phyloP scores from a whole-genome alignment of 208 protist genomes.

The Balamuthia mandrillaris region DNA sequence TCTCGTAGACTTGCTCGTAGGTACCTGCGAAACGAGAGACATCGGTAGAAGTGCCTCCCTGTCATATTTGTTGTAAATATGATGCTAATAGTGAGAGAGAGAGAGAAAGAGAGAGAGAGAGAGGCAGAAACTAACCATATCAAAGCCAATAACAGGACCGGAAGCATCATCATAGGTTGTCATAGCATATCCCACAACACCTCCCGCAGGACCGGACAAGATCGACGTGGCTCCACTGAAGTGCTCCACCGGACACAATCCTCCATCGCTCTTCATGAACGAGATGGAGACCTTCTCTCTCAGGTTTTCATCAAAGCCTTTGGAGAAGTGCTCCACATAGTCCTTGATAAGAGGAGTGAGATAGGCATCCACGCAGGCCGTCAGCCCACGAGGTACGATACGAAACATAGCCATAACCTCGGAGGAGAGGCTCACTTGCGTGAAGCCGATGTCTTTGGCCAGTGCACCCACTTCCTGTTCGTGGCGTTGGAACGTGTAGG shows the following conservation, averaged over 20 bases:
- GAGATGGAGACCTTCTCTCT: constrained; percentile 38
- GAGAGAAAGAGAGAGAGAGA: background rate
- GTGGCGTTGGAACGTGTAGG: constrained; percentile 84
- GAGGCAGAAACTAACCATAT: constrained; percentile 71
- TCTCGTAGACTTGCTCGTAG: constrained; percentile 86
- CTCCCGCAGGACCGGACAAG: constrained; percentile 88
- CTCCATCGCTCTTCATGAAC: constrained; percentile 82
- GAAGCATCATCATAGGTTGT: constrained; percentile 73
- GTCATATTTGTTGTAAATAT: background rate
- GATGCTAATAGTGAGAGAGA: background rate
- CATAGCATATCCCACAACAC: constrained; percentile 85
- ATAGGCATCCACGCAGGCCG: constrained; percentile 91
- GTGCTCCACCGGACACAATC: constrained; percentile 79
- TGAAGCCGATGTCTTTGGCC: constrained; percentile 82
- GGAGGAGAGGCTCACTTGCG: constrained; percentile 83
- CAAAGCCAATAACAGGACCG: constrained; percentile 80
- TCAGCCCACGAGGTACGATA: constrained; percentile 83
- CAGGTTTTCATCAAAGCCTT: constrained; percentile 48
- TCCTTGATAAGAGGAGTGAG: constrained; percentile 85
- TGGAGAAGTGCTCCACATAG: constrained; percentile 78
- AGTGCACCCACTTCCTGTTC: constrained; percentile 79
- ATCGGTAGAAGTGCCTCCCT: constrained; percentile 91
- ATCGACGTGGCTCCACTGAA: constrained; percentile 88
- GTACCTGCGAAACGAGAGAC: constrained; percentile 79
- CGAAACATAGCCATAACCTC: constrained; percentile 88